Conservation (phyloP, 768 basidiomycete species). For the Austroboletus festivus region DNA sequence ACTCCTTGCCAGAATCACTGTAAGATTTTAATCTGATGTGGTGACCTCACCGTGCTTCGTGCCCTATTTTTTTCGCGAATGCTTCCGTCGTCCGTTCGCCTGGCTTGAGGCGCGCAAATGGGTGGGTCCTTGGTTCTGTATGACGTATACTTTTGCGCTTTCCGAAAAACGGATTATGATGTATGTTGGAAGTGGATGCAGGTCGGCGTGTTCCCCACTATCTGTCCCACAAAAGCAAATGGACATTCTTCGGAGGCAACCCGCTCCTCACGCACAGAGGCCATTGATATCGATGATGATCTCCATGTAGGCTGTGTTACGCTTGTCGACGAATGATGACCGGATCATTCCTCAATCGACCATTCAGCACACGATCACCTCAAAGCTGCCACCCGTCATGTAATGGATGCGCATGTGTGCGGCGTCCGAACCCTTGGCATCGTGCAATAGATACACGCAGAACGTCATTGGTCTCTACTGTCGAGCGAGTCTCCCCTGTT, state of each 20-base stretch:
- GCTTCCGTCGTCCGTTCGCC: too few species aligned
- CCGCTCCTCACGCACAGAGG: background rate
- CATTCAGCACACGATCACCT: slow-evolving; percentile 8
- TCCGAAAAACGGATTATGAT: background rate
- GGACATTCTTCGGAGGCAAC: background rate
- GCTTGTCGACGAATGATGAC: slow-evolving; percentile 5
- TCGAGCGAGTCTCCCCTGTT: background rate
- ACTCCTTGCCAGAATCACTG: background rate
- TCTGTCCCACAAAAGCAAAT: background rate
- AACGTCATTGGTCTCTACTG: background rate
- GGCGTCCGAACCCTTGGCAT: slow-evolving; percentile 5
- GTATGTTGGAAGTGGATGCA: background rate
- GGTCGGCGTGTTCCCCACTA: background rate
- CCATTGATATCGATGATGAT: slow-evolving; percentile 4
- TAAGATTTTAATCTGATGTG: background rate
- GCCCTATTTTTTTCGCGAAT: background rate
- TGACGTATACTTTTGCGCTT: background rate
- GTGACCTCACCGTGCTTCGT: slow-evolving; percentile 9
- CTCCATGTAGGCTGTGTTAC: slow-evolving; percentile 14
- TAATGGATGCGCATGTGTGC: slow-evolving; percentile 1
- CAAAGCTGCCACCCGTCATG: slow-evolving; percentile 12
- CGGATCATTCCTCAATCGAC: slow-evolving; percentile 2
- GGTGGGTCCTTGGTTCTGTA: slow-evolving; percentile 1
- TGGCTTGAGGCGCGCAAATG: background rate
- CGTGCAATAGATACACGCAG: background rate